These are phyloP conservation scores for Tothia fuscella DNA, from an alignment of 2,329 filamentous ascomycete species.

Conservation along the genomic window DNA sequence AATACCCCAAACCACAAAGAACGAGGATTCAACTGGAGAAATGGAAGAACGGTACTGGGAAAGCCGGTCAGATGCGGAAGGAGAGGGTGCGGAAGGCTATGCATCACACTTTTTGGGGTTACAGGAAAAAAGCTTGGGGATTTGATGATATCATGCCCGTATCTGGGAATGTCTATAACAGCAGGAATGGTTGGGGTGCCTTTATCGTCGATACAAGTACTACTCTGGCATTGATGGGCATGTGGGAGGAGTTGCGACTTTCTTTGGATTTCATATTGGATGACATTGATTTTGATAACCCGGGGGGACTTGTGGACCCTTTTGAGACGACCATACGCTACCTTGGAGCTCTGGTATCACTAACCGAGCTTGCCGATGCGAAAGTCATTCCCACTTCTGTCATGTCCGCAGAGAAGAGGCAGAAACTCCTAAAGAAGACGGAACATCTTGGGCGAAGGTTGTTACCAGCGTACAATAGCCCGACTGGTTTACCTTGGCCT, in stretches of 20 bases:
- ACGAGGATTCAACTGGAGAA: conserved; percentile 8
- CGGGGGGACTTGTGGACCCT: conserved; percentile 27
- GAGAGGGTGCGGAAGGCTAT: conserved; percentile 26
- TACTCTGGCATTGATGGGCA: conserved; percentile 29
- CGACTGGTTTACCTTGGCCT: conserved; percentile 33
- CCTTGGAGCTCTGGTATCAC: conserved; percentile 26
- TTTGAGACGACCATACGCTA: conserved; percentile 32
- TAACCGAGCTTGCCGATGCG: conserved; percentile 30
- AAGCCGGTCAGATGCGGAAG: conserved; percentile 23
- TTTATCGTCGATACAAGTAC: conserved; percentile 31
- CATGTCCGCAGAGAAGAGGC: conserved; percentile 20
- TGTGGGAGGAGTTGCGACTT: conserved; percentile 30
- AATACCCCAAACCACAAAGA: conserved; percentile 15
- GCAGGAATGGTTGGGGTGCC: conserved; percentile 30
- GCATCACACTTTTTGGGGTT: conserved; percentile 29
- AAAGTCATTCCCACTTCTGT: conserved; percentile 25
- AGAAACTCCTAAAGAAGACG: conserved; percentile 26
- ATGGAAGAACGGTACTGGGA: conserved; percentile 11
- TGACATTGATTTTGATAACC: conserved; percentile 24
- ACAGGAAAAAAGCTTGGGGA: conserved; percentile 28
- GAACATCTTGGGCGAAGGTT: conserved; percentile 25
- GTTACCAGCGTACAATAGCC: conserved; percentile 28
- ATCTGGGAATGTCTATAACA: conserved; percentile 23
- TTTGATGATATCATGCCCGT: conserved; percentile 29
- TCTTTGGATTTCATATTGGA: conserved; percentile 26